Base-by-base conservation (phyloP, 1,139 yeast species). In the Hyphopichia pseudoburtonii region DNA sequence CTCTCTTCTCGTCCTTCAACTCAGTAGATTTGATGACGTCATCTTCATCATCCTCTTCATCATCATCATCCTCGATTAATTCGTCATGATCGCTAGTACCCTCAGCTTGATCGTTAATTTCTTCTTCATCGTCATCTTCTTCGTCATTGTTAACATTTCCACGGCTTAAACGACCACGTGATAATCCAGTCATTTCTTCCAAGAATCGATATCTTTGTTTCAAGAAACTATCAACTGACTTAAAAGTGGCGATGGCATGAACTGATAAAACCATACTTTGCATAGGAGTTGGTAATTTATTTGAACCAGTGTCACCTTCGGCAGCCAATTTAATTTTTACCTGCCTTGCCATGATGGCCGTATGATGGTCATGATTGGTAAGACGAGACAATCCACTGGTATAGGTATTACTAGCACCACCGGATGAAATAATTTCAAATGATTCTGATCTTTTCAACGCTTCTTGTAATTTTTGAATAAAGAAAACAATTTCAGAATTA, bases 161-260 rank as follows among this genome's bases (percentile, higher is more conserved):
- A n/a, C n/a, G n/a, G n/a, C n/a, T n/a, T n/a, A n/a, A n/a, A n/a
- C n/a, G n/a, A n/a, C n/a, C n/a, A 5, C 28, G 12, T 27, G 29
- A 27, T 3, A 34, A 15, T 2, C 46, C 52, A 23, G 42, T 32
- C 11, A 60, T 29, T 17, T 49, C 54, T 14, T 57, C 63, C 18
- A 61, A 35, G 27, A 65, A 50, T 22, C 46, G 47, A 12, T 65
- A 46, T 37, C 69, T 51, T 35, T 58, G 69, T 31, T 56, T 76
- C 43, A 83, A 61, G 51, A 86, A 88, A 2, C 80, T 75, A 36
- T 79, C 82, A 28, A 90, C 71, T 1, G 90, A 78, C 41, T 75
- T 77, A 54, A 88, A 83, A 0, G 96, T 85, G 0, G 96, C 95
- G 49, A 89, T 82, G 0, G 95, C 95, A 56, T 89, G 96, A n/a